A percentile compares a stretch with the other conserved stretches of the same genome.
Conservation (phyloP, 1,284 basidiomycete species). For the Heliocybe sulcata region DNA sequence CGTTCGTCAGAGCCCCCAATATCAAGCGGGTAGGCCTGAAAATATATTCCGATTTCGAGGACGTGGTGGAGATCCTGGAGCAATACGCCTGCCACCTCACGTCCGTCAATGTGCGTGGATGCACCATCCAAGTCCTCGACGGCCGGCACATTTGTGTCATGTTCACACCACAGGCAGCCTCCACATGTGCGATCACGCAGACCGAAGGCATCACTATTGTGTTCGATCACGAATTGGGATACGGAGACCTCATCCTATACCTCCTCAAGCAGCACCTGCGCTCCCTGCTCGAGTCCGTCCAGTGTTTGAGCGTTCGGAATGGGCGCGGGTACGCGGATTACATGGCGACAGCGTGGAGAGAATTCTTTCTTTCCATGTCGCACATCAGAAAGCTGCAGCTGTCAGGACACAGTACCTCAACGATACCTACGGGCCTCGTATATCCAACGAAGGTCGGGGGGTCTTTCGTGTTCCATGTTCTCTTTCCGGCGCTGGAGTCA, state of each 20-base stretch:
- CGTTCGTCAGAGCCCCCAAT: not conserved
- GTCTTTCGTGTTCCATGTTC: not conserved
- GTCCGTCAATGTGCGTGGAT: not conserved
- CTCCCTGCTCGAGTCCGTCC: not conserved
- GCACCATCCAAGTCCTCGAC: not conserved
- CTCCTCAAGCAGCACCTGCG: not conserved
- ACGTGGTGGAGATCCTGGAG: not conserved
- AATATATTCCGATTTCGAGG: not conserved
- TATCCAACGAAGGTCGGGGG: not conserved
- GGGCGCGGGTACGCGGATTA: not conserved
- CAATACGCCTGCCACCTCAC: not conserved
- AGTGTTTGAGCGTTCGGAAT: not conserved
- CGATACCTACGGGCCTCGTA: not conserved
- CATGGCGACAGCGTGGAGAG: not conserved
- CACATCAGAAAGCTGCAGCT: not conserved
- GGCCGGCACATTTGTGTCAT: not conserved
- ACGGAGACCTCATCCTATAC: not conserved
- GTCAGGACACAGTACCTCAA: not conserved
- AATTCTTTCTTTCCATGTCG: not conserved
- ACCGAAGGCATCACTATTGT: not conserved
- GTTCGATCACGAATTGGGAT: not conserved
- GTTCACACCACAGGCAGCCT: not conserved
- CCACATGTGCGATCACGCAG: not conserved
- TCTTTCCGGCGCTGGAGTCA: not conserved
- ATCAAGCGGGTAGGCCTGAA: not conserved